Evolutionary conservation across 768 basidiomycete genomes (phyloP), one percentile per base, ranked within the genome.

Genomic region (Cyathus striatus): DNA sequence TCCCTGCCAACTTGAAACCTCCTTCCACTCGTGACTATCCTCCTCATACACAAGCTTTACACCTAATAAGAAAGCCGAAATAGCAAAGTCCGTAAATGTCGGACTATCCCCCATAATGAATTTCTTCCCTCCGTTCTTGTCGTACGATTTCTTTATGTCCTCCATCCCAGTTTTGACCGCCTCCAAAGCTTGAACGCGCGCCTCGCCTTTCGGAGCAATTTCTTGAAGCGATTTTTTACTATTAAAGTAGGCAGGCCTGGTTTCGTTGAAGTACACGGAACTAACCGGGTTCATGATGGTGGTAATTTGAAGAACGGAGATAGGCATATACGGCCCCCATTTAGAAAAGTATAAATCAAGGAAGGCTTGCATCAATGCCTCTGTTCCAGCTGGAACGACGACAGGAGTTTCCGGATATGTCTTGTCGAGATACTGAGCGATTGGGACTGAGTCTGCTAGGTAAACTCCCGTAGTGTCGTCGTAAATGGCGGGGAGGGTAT

Each of bases 341-440:
- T 23, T 17, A 3, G 17, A 20, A 6, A 42, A 37, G 12, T 49
- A 42, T 5, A 21, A 23, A 2, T 45, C 41, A 7, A 40, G 37
- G 23, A 58, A 52, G 5, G 46, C 49, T 6, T 40, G 44, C 18
- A 50, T 44, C 23, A 59, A 23, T 1, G 42, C 51, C 16, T 43
- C 47, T 7, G 42, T 33, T 10, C 43, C 51, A 4, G 40, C 41
- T 0, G 68, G 67, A 12, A 72, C 49, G 12, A 73, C 40, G 22
- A 32, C 44, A 2, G 60, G 66, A 0, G 62, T 61, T 27, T 64
- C 60, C 0, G 76, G 73, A 54, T 75, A 79, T 2, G 62, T 58
- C 6, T 62, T 49, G 43, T 79, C 77, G 24, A 79, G 60, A 51
- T 80, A 76, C 9, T 60, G 47, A 0, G 70, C 73, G 48, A 79